Base-by-base conservation (phyloP, 2,329 filamentous ascomycete species). In the Zymoseptoria tritici region DNA sequence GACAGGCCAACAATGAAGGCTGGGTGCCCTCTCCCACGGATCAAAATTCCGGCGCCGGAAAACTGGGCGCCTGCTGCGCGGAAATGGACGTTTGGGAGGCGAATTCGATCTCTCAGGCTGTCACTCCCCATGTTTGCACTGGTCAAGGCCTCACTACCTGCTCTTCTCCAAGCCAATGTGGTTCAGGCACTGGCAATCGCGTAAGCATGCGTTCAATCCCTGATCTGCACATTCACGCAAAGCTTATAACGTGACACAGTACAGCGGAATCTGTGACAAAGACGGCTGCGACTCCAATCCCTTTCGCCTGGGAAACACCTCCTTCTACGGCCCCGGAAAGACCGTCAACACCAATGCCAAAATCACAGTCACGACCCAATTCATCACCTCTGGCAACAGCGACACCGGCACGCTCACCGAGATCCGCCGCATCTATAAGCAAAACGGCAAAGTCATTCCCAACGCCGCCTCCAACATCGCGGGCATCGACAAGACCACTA, bases 11-110 rank as follows among this genome's bases (percentile, higher is more conserved):
- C 58, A 70, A 73, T 22, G 82, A 81, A 49, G 73, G 64, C 53
- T 72, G 70, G 70, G 61, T 58, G 0, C 62, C 62, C 1, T 65
- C 66, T 4, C 57, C 57, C 24, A 65, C 60, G 53, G 65, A 70
- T 46, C 58, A 63, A 13, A 69, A 71, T 59, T 67, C 68, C 16
- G 71, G 71, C 49, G 65, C 61, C 16, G 64, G 67, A 51, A 72
- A 73, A 51, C 75, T 80, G 55, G 85, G 86, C 62, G 78, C 84
- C 49, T 88, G 85, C 80, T 88, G 85, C 73, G 75, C 81, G 51
- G 86, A 88, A 74, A 85, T 89, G 81, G 85, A 88, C 67, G 79
- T 86, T 73, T 88, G 85, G 85, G 85, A 89, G 76, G 85, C 85
- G 66, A 88, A 89, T 79, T 80, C 77, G 65, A 81, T 86, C 69